Conservation (phyloP, 2,329 filamentous ascomycete genomes). For the Aspergillus piperis region DNA sequence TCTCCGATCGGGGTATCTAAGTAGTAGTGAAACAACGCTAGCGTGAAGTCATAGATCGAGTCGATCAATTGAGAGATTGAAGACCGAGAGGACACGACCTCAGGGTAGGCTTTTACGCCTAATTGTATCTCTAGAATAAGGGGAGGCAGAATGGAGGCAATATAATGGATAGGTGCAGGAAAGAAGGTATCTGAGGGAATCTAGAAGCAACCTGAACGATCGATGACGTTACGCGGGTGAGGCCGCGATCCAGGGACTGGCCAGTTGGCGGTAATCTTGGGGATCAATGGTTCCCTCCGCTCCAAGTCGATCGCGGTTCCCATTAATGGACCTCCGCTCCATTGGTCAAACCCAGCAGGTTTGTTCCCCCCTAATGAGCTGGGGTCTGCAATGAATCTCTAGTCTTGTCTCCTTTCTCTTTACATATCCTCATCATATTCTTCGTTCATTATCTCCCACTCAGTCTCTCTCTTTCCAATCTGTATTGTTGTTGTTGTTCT, state of each 20-base stretch:
- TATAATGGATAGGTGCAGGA: neutral
- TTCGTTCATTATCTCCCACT: neutral
- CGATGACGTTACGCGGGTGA: slow-evolving; percentile 8
- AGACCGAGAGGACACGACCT: neutral
- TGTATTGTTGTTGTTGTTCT: neutral
- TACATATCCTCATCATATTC: neutral
- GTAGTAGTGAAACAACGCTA: neutral
- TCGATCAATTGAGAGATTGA: slow-evolving; percentile 16
- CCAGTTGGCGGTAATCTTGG: neutral
- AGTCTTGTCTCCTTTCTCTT: neutral
- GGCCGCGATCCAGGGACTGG: neutral
- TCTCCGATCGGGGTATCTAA: neutral
- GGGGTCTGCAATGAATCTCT: neutral
- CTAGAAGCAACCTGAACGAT: slow-evolving; percentile 9
- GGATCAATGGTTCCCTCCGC: neutral
- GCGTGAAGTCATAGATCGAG: slow-evolving; percentile 13
- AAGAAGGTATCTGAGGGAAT: neutral
- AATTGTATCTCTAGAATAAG: neutral
- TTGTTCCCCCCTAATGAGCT: neutral
- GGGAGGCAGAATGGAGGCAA: neutral
- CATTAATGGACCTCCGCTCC: neutral
- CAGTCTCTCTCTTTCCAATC: neutral
- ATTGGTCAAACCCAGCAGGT: neutral
- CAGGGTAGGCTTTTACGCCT: neutral
- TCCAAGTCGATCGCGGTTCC: neutral